A percentile compares a stretch with the other conserved stretches of the same genome.
Conservation (phyloP, 768 basidiomycete species). For the Termitomyces bulborhizus region DNA sequence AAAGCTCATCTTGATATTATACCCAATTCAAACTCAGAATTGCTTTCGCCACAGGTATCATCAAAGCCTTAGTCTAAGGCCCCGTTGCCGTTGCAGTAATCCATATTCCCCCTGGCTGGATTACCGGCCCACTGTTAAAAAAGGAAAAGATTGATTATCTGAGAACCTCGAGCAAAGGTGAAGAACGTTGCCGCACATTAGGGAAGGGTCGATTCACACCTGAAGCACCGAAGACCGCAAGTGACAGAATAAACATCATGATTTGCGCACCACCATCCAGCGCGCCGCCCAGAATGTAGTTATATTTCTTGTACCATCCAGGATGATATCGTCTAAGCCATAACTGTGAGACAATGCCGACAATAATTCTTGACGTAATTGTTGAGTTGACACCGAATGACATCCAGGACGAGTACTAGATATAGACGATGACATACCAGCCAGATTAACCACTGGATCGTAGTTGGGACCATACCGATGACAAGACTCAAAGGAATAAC, state of each 20-base stretch:
- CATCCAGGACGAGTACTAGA: constrained; percentile 35
- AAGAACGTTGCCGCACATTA: constrained; percentile 19
- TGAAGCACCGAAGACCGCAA: constrained; percentile 58
- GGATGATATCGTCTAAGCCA: constrained; percentile 55
- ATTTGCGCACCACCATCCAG: constrained; percentile 62
- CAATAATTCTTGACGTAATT: constrained; percentile 37
- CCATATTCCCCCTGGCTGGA: constrained; percentile 29
- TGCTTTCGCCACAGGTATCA: too few species aligned
- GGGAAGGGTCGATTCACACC: constrained; percentile 41
- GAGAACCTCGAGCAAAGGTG: background rate
- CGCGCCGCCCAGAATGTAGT: constrained; percentile 35
- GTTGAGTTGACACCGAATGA: constrained; percentile 52
- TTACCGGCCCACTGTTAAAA: constrained; percentile 45
- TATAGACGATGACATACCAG: constrained; percentile 28
- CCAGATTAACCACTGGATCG: constrained; percentile 47
- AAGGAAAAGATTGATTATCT: background rate
- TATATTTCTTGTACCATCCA: constrained; percentile 61
- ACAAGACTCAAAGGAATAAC: constrained; percentile 48
- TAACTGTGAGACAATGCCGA: constrained; percentile 53
- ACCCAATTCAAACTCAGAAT: too few species aligned
- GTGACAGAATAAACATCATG: constrained; percentile 58
- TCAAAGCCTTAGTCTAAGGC: too few species aligned
- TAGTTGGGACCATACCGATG: constrained; percentile 36
- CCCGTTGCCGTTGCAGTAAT: too few species aligned
- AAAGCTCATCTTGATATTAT: too few species aligned